Base-by-base conservation (phyloP, 805 yeast genomes). In the Candida sonorensis region DNA sequence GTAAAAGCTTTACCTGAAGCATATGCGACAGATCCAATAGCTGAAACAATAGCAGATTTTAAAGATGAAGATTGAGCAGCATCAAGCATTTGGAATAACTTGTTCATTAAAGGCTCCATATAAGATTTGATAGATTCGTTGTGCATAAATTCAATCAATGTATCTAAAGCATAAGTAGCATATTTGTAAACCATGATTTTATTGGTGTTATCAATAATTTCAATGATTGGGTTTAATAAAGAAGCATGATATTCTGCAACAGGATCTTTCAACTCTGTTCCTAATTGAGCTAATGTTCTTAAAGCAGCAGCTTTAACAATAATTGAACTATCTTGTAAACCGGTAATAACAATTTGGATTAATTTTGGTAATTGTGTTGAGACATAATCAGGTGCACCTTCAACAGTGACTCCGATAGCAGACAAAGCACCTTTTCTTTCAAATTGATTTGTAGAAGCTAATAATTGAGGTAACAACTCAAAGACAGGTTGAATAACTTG, bases 1-100 rank as follows among this genome's bases (percentile, higher is more conserved):
- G 72, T 66, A 62, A 84, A 92, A 24, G 82, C 72, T 48, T 79
- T 78, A 61, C 97, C 96, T 27, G 95, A 77, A 36, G 97, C 95
- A 54, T 81, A 87, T 18, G 98, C 97, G 38, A 95, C 85, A 24
- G 97, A 88, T 35, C 97, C 97, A 56, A 92, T 84, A 24, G 97
- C 96, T 33, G 95, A 83, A 38, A 92, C 96, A 52, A 83, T 79
- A 38, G 85, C 84, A 30, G 83, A 64, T 57, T 77, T 81, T 53
- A 83, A 67, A 11, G 94, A 74, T 15, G 88, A 81, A 23, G 81
- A 70, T 46, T 77, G 70, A 30, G 94, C 84, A 41, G 72, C 67
- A 48, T 76, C 80, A 49, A 90, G 72, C 83, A 92, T 81, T 37
- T 72, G 75, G 67, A 88, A 77, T 46, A 92, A 71, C 52, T 88